Evolutionary conservation across 768 basidiomycete species (phyloP).

Genomic region (Dacryopinax spathularia): DNA sequence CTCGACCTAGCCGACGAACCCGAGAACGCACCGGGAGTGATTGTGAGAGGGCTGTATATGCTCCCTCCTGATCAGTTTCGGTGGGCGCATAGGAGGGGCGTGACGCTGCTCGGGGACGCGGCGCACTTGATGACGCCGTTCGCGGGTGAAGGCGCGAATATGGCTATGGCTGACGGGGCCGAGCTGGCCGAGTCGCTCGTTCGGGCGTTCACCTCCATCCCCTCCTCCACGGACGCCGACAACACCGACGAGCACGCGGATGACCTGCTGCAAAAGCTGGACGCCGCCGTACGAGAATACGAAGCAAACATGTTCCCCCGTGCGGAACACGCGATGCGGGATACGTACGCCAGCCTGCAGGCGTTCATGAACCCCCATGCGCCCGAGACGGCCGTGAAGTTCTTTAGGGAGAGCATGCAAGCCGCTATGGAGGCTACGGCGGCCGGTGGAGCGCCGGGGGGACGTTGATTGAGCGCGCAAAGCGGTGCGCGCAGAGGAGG

Average conservation of each 20-base stretch:
- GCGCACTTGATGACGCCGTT: constrained; percentile 18
- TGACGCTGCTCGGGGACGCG: constrained; percentile 13
- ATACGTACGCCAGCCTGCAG: constrained; percentile 5
- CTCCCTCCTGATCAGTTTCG: background rate
- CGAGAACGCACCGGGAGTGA: too few relatives aligned
- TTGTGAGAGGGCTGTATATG: too few relatives aligned
- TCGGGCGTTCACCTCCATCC: background rate
- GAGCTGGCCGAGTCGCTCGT: background rate
- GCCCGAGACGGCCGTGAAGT: background rate
- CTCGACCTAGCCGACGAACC: constrained; percentile 13
- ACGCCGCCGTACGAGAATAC: background rate
- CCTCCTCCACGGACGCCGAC: background rate
- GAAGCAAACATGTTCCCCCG: background rate
- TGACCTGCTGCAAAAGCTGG: background rate
- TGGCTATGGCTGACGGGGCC: background rate
- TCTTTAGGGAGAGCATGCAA: too few relatives aligned
- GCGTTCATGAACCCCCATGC: background rate
- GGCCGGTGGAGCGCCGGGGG: too few relatives aligned
- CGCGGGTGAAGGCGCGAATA: constrained; percentile 18
- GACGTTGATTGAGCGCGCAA: too few relatives aligned
- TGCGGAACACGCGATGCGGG: constrained; percentile 4
- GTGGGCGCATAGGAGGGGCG: background rate
- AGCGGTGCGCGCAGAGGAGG: too few relatives aligned
- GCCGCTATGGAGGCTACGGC: too few relatives aligned
- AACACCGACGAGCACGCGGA: too few relatives aligned